A percentile compares a stretch with the other conserved stretches of the same genome.
These are phyloP conservation scores for Pinus taeda DNA, from an alignment of 75 land plant genomes.

Conservation along the genomic window DNA sequence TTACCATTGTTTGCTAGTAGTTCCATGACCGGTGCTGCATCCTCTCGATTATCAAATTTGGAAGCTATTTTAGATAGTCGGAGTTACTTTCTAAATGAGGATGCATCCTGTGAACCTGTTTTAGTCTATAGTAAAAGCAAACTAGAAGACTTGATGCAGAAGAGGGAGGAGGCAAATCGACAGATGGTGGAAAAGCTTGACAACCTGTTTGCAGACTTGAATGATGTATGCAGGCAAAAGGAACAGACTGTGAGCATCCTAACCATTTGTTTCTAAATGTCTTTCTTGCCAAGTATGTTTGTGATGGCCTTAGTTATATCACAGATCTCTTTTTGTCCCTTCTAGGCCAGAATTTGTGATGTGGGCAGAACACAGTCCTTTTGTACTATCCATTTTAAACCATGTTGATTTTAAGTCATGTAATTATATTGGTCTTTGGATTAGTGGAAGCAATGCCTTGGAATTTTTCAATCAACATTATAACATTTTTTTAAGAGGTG, in stretches of 20 bases:
- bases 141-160: slow-evolving; percentile 26
- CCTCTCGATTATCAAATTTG: slow-evolving; percentile 4
- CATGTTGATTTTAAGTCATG: background rate
- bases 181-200: slow-evolving; percentile 44
- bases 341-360: too few species aligned
- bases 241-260: slow-evolving; percentile 11
- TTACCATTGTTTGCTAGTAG: slow-evolving; percentile 14
- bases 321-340: background rate
- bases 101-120: slow-evolving; percentile 18
- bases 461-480: background rate
- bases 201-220: slow-evolving; percentile 27
- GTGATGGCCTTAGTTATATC: background rate
- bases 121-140: slow-evolving; percentile 43
- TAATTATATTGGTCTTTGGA: background rate
- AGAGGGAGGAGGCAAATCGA: slow-evolving; percentile 38
- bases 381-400: background rate
- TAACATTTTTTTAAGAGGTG: background rate
- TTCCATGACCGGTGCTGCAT: background rate
- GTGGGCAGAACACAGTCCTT: background rate
- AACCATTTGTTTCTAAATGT: background rate
- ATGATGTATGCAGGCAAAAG: slow-evolving; percentile 22
- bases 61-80: slow-evolving; percentile 47
- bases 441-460: background rate
- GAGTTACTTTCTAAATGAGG: slow-evolving; percentile 25
- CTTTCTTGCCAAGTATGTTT: background rate